phyloP scores from a whole-genome alignment of 2,329 filamentous ascomycete species.

The Berkeleyomyces rouxiae region DNA sequence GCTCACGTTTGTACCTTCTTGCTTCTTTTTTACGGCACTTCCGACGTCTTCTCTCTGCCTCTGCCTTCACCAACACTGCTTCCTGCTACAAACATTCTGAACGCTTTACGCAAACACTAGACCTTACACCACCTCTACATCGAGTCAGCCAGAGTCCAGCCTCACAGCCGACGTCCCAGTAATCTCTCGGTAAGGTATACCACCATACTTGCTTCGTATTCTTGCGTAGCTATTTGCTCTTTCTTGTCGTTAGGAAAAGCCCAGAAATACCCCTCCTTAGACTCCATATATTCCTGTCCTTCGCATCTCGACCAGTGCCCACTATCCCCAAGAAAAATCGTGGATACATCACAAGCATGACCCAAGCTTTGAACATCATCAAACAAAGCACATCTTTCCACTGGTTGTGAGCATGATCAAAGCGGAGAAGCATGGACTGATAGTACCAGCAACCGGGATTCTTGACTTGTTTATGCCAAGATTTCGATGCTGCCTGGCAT shows the following conservation, averaged over 20 bases:
- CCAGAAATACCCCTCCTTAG: too few species aligned
- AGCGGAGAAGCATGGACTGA: neutral
- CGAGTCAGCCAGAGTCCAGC: neutral
- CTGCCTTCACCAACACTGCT: neutral
- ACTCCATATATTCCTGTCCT: neutral
- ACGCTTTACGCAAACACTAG: neutral
- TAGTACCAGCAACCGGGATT: conserved; percentile 1
- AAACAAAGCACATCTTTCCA: neutral
- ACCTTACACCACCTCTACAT: neutral
- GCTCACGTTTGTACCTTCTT: neutral
- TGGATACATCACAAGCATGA: neutral
- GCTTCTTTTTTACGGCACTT: neutral
- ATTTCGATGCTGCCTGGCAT: neutral
- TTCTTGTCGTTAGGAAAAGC: too few species aligned
- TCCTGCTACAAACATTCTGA: neutral
- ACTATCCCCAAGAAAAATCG: neutral
- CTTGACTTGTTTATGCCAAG: neutral
- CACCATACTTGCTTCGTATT: too few species aligned
- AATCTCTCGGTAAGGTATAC: too few species aligned
- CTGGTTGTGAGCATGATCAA: neutral
- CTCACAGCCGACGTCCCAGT: too few species aligned
- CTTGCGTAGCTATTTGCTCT: too few species aligned
- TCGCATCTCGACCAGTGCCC: neutral
- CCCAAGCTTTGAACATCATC: neutral
- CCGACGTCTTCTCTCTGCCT: neutral